Percentiles rank a stretch among this genome's conserved stretches.
phyloP scores from a whole-genome alignment of 2,329 filamentous ascomycete genomes.

The Clonostachys solani region DNA sequence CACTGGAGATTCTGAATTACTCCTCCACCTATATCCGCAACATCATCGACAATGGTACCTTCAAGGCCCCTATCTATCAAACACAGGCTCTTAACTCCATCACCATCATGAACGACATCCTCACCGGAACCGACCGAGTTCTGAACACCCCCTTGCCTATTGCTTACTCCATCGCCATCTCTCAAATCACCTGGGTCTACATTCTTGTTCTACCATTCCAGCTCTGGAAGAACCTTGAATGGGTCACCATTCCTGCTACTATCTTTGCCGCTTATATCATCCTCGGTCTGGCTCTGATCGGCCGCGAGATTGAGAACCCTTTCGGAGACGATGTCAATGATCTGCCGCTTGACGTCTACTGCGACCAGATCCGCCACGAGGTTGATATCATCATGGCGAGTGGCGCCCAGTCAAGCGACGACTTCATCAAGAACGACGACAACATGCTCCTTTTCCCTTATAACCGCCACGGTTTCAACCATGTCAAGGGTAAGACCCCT shows the following conservation, averaged over 20 bases:
- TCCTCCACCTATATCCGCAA: conserved; percentile 63
- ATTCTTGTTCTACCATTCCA: conserved; percentile 80
- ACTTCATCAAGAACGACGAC: conserved; percentile 21
- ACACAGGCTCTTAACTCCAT: conserved; percentile 58
- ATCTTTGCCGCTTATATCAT: conserved; percentile 76
- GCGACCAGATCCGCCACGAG: conserved; percentile 68
- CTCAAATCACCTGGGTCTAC: conserved; percentile 84
- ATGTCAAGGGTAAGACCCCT: too few species aligned
- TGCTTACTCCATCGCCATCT: conserved; percentile 80
- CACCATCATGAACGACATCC: conserved; percentile 63
- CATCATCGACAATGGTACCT: conserved; percentile 49
- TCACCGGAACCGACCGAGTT: conserved; percentile 71
- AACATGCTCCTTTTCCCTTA: conserved; percentile 53
- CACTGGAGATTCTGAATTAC: conserved; percentile 74
- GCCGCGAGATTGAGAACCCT: conserved; percentile 79
- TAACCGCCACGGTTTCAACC: too few species aligned
- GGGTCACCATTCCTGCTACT: conserved; percentile 75
- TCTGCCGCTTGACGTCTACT: conserved; percentile 71
- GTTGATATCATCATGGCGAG: conserved; percentile 67
- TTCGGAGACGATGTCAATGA: conserved; percentile 84
- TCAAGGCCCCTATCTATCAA: conserved; percentile 54
- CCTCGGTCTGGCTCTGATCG: conserved; percentile 69
- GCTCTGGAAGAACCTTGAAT: conserved; percentile 57
- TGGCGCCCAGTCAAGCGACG: conserved; percentile 24
- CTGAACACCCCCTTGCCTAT: conserved; percentile 78